Percentiles rank a stretch among this genome's conserved stretches.
These are phyloP conservation scores for Nymphaea colorata DNA, from an alignment of 164 flowering plant species.

Conservation along the genomic window DNA sequence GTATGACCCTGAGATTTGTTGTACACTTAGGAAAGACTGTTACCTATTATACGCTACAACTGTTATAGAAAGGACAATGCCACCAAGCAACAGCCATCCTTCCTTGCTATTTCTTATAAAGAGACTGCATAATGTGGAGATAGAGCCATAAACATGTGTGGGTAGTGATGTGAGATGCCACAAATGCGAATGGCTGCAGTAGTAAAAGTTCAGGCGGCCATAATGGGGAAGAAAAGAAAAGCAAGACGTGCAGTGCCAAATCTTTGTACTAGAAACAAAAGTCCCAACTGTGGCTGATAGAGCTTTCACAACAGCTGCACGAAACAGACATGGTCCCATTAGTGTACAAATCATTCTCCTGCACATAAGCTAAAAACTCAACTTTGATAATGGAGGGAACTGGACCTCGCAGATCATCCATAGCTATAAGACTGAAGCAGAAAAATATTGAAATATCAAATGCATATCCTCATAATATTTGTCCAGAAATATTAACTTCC, in stretches of 20 bases:
- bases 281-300: constrained; percentile 56
- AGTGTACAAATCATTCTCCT: not conserved
- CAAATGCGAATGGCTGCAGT: constrained; percentile 70
- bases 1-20: too few relatives aligned
- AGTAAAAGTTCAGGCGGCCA: constrained; percentile 69
- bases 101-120: constrained; percentile 51
- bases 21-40: not conserved
- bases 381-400: constrained; percentile 48
- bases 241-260: constrained; percentile 75
- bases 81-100: constrained; percentile 78
- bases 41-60: constrained; percentile 31
- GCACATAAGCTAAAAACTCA: not conserved
- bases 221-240: constrained; percentile 78
- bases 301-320: constrained; percentile 55
- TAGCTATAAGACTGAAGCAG: constrained; percentile 59
- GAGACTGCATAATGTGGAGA: constrained; percentile 58
- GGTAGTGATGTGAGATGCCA: constrained; percentile 53
- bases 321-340: not conserved
- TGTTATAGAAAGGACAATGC: constrained; percentile 74
- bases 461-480: too few relatives aligned
- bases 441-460: not conserved
- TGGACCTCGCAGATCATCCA: constrained; percentile 65
- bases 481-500: too few relatives aligned
- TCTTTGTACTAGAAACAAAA: constrained; percentile 62
- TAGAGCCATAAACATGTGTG: constrained; percentile 64